A percentile compares a stretch with the other conserved stretches of the same genome.
Evolutionary conservation across 768 basidiomycete genomes (phyloP).

Genomic region (Termitomyces sp.): DNA sequence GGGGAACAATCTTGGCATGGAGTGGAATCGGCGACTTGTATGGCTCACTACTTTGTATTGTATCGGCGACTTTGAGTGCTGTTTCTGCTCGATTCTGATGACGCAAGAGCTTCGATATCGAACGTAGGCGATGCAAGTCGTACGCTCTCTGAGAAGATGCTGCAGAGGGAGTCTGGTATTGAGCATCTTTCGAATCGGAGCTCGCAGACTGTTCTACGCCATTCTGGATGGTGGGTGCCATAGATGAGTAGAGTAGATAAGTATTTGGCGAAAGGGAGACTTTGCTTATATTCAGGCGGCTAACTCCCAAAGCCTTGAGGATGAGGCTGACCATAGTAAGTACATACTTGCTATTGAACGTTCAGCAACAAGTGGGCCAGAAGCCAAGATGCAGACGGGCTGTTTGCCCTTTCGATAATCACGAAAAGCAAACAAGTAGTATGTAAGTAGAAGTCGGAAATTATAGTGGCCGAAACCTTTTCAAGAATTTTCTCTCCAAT

Average conservation of each 20-base stretch:
- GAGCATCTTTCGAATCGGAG: not conserved
- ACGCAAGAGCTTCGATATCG: constrained; percentile 2
- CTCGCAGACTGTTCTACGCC: not conserved
- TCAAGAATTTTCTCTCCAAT: too few relatives aligned
- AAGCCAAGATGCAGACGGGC: not conserved
- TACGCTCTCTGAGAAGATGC: not conserved
- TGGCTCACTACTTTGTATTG: not conserved
- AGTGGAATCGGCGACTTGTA: constrained; percentile 16
- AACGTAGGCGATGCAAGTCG: not conserved
- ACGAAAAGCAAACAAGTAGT: not conserved
- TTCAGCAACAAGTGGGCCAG: not conserved
- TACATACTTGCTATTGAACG: not conserved
- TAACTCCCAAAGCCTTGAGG: not conserved
- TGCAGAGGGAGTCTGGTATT: not conserved
- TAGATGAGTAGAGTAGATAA: not conserved
- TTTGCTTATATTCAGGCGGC: constrained; percentile 2
- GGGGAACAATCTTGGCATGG: constrained; percentile 20
- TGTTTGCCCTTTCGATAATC: not conserved
- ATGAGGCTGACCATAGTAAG: constrained; percentile 1
- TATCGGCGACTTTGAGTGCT: not conserved
- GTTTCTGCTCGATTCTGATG: constrained; percentile 8
- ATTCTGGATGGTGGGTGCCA: constrained; percentile 11
- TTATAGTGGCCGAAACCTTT: too few relatives aligned
- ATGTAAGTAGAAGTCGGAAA: too few relatives aligned
- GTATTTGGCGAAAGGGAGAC: not conserved